phyloP scores from a whole-genome alignment of 2,329 filamentous ascomycete genomes.

The Diaporthe vaccinii region DNA sequence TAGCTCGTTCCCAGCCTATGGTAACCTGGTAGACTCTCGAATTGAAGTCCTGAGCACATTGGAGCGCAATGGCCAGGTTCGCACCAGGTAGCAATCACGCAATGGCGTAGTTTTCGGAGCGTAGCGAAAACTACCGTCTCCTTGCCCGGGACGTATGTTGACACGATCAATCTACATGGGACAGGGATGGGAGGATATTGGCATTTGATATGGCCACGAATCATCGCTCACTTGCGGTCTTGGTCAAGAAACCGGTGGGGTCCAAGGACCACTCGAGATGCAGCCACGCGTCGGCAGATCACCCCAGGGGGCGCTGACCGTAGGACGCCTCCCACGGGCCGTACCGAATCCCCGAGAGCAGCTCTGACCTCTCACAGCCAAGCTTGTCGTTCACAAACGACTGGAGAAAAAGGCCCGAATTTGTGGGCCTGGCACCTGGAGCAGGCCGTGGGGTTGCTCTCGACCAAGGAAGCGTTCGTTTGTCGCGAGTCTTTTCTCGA shows the following conservation, averaged over 20 bases:
- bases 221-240: neutral
- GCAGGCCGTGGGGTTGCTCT: neutral
- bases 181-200: neutral
- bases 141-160: neutral
- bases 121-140: neutral
- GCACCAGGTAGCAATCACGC: neutral
- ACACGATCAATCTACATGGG: neutral
- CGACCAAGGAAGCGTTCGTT: neutral
- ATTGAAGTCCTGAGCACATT: neutral
- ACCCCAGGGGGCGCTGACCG: neutral
- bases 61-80: neutral
- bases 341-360: conserved; percentile 13
- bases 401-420: neutral
- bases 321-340: neutral
- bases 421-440: neutral
- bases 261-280: neutral
- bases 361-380: neutral
- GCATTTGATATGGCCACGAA: neutral
- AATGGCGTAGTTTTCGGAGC: neutral
- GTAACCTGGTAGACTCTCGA: neutral
- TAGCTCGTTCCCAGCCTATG: neutral
- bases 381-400: conserved; percentile 4
- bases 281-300: conserved; percentile 6
- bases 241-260: neutral
- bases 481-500: neutral